Conservation (phyloP, 2,329 filamentous ascomycete species). For the Byssoonygena ceratinophila region DNA sequence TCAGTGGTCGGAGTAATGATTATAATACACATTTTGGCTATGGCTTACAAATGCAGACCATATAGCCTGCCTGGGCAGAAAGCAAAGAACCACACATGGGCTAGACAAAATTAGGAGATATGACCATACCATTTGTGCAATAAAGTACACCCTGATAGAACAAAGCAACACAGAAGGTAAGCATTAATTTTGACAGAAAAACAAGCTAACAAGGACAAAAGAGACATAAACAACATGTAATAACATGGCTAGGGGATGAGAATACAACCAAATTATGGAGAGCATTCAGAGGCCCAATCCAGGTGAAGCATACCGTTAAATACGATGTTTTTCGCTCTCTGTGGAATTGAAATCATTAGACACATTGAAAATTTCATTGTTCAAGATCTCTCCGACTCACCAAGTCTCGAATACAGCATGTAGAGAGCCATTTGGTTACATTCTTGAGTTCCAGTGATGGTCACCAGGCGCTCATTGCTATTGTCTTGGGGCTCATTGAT, state of each 20-base stretch:
- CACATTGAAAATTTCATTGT: background rate
- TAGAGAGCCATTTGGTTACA: constrained; percentile 99
- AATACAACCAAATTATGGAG: background rate
- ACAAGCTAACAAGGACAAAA: background rate
- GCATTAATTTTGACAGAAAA: background rate
- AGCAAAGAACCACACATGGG: background rate
- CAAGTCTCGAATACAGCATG: constrained; percentile 96
- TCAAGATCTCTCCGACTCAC: constrained; percentile 43
- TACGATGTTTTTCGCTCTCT: constrained; percentile 70
- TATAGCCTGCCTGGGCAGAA: background rate
- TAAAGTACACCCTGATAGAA: constrained; percentile 2
- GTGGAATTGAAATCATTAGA: constrained; percentile 15
- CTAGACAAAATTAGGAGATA: background rate
- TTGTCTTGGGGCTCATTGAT: constrained; percentile 99
- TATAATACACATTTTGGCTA: background rate
- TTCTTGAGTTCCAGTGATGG: constrained; percentile 93
- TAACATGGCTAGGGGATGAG: background rate
- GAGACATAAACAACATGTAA: background rate
- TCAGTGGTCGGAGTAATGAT: background rate
- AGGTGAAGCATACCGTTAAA: constrained; percentile 33
- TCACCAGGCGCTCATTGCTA: constrained; percentile 94
- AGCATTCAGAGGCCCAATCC: background rate
- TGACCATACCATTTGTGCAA: constrained; percentile 2
- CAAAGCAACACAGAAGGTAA: background rate
- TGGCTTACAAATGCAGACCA: background rate